Evolutionary conservation across 2,329 filamentous ascomycete species (phyloP), one percentile per base, ranked within the genome.

Genomic region (Ceratocystis papillata): DNA sequence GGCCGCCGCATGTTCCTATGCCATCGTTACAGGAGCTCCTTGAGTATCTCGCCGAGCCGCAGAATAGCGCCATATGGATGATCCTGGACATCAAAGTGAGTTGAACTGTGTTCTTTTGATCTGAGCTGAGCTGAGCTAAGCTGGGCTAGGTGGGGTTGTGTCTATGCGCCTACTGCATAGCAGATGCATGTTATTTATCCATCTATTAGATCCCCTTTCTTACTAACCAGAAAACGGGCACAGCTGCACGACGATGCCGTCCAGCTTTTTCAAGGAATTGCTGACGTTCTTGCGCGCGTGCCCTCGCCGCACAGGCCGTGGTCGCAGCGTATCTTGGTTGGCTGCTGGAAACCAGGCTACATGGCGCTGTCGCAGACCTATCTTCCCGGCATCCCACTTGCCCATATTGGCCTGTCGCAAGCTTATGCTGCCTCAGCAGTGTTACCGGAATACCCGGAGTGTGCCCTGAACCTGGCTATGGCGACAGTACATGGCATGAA

Each of bases 1-100:
- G 81, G 66, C 81, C 82, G 68, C 90, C 90, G 7, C 81, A 84
- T 66, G 81, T 89, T 73, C 79, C 80, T 0, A 87, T 97, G 84
- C 85, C 91, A 3, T 80, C 87, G 37, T 78, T 97, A 12, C 71
- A 75, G 25, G 92, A 96, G 71, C 76, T 96, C 64, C 78, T 96
- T 7, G 79, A 83, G 67, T 93, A 87, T 72, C 74, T 97, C 64
- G 79, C 82, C 0, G 77, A 82, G 69, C 86, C 86, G 0, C 86
- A 80, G 0, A 74, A 82, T 48, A 83, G 89, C 71, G 74, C 87
- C 55, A 79, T 92, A 8, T 96, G 92, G 92, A 71, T 94, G 5
- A 75, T 96, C 68, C 78, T 97, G 2, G 93, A 97, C 74, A 89
- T 97, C 74, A 97, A 96, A 79, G 86, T 89, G 74, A 22, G 72